Evolutionary conservation across 1,284 basidiomycete genomes (phyloP), one percentile per base, ranked within the genome.

Genomic region (Papiliotrema nemorosa): DNA sequence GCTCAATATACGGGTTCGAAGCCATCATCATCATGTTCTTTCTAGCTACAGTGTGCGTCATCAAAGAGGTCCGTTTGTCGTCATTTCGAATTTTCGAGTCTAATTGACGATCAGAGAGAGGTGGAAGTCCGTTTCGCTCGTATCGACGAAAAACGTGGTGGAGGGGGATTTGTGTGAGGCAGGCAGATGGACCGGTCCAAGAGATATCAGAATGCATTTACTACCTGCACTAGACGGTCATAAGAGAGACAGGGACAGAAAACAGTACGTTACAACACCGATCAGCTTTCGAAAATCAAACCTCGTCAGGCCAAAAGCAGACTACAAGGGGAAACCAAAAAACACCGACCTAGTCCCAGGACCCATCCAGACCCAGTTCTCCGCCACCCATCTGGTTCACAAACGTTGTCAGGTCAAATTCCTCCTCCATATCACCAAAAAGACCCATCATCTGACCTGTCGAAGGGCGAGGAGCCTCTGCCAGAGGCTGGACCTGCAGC

Each of bases 141-240:
- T 76, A 91, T 91, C 59, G 88, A 91, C 63, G 81, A 81, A 54
- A 92, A 91, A 76, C 84, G 86, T 58, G 88, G 87, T 55, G 86
- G 86, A 48, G 78, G 79, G 54, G 86, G 87, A 54, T 91, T 91
- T 66, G 88, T 90, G n/a, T n/a, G n/a, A n/a, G n/a, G n/a, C n/a
- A n/a, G n/a, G n/a, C n/a, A n/a, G n/a, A n/a, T n/a, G n/a, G n/a
- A n/a, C n/a, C n/a, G n/a, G n/a, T n/a, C n/a, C n/a, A n/a, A n/a
- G n/a, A n/a, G n/a, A n/a, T n/a, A n/a, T n/a, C n/a, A n/a, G n/a
- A n/a, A n/a, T n/a, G n/a, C n/a, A n/a, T n/a, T n/a, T n/a, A n/a
- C n/a, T n/a, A n/a, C n/a, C n/a, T n/a, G n/a, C n/a, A n/a, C n/a
- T n/a, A n/a, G n/a, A n/a, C n/a, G n/a, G n/a, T n/a, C n/a, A n/a